A percentile compares a stretch with the other conserved stretches of the same genome.
These are phyloP conservation scores for Phytophthora foliorum DNA, from an alignment of 352 stramenopile genomes.

Conservation along the genomic window DNA sequence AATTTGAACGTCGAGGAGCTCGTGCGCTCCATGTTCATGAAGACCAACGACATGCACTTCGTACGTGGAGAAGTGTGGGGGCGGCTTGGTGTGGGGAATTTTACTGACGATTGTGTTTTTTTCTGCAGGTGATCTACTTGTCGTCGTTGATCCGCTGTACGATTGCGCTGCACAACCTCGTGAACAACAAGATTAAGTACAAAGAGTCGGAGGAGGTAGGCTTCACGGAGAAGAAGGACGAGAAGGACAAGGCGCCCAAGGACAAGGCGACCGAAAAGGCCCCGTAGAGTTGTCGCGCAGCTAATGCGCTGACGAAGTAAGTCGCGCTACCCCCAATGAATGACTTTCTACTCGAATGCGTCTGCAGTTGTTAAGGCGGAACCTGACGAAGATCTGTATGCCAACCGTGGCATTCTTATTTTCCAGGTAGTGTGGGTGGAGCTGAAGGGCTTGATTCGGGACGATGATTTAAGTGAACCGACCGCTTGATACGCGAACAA, in stretches of 20 bases:
- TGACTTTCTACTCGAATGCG: constrained; percentile 23
- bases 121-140: constrained; percentile 95
- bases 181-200: constrained; percentile 99
- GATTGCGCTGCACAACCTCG: constrained; percentile 98
- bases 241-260: constrained; percentile 46
- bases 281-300: constrained; percentile 44
- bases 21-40: constrained; percentile 97
- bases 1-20: constrained; percentile 99
- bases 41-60: constrained; percentile 99
- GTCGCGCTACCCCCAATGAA: constrained; percentile 31
- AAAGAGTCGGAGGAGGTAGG: constrained; percentile 85
- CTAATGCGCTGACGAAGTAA: constrained; percentile 26
- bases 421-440: too few relatives aligned
- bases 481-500: too few relatives aligned
- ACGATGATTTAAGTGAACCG: too few relatives aligned
- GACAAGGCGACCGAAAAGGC: constrained; percentile 61
- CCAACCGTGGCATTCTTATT: too few relatives aligned
- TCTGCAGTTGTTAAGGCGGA: too few relatives aligned
- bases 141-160: constrained; percentile 97
- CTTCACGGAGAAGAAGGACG: constrained; percentile 77
- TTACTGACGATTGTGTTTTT: constrained; percentile 8
- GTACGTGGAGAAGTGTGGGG: too few relatives aligned
- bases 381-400: too few relatives aligned
- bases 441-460: too few relatives aligned
- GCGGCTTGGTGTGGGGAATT: too few relatives aligned